These are phyloP conservation scores for Pulveroboletus sp. DNA, from an alignment of 768 basidiomycete genomes.

Conservation along the genomic window DNA sequence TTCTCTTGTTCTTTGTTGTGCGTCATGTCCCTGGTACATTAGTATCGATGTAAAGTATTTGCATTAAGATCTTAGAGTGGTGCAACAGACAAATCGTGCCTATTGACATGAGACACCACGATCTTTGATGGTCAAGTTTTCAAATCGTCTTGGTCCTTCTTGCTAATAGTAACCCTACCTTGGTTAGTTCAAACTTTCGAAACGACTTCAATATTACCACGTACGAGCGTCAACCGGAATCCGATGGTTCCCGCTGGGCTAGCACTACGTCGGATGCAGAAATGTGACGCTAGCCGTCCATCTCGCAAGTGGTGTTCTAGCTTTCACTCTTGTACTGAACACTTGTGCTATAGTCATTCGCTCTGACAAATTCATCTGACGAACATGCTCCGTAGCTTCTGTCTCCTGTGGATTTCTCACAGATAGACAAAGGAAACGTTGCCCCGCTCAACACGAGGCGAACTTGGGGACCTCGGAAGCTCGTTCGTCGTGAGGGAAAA, in stretches of 20 bases:
- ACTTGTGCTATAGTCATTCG: slow-evolving; percentile 24
- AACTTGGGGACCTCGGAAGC: slow-evolving; percentile 34
- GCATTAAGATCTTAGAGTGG: slow-evolving; percentile 17
- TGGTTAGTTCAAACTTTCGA: too few species aligned
- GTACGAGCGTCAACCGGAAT: background rate
- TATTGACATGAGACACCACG: background rate
- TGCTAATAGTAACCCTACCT: background rate
- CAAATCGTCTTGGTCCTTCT: background rate
- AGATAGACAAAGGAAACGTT: slow-evolving; percentile 36
- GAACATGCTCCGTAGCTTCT: slow-evolving; percentile 35
- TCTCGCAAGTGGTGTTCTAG: slow-evolving; percentile 37
- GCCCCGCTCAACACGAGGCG: slow-evolving; percentile 40
- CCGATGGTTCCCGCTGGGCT: background rate
- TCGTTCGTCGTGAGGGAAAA: slow-evolving; percentile 8
- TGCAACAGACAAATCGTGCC: slow-evolving; percentile 10
- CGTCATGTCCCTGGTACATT: slow-evolving; percentile 15
- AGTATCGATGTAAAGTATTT: slow-evolving; percentile 27
- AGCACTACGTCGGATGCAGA: background rate
- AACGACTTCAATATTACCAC: background rate
- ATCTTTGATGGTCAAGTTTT: background rate
- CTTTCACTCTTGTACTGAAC: slow-evolving; percentile 29
- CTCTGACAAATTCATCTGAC: slow-evolving; percentile 31
- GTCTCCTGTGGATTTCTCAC: slow-evolving; percentile 29
- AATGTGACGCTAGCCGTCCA: background rate
- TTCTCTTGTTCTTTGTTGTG: slow-evolving; percentile 16